Evolutionary conservation across 2,329 filamentous ascomycete genomes (phyloP), one percentile per base, ranked within the genome.

Genomic region (Stagonosporopsis rhizophila): DNA sequence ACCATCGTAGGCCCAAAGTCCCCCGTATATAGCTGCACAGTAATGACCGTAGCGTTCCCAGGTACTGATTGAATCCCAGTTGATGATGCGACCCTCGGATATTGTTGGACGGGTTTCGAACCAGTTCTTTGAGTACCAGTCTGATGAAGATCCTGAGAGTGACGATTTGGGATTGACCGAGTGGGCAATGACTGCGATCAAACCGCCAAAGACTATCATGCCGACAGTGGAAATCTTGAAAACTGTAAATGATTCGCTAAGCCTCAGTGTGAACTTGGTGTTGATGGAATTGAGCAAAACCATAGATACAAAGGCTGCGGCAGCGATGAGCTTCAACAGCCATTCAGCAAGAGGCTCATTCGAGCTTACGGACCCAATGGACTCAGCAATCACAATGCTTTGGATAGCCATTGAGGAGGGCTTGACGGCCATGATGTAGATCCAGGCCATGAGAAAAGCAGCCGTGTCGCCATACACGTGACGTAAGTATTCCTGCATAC

Each of bases 361-460:
- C 4, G 58, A 81, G 76, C 1, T 82, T 80, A 77, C 86, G 80
- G 53, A 87, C 44, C 59, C 78, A 50, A 67, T 75, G 3, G 71
- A 77, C 53, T 81, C 74, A 25, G 78, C 80, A 60, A 88, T 88
- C 22, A 88, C 85, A 59, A 88, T 87, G 65, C 82, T 83, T 25
- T 88, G 79, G 42, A 88, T 88, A 9, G 85, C 86, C 56, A 87
- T 79, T 0, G 86, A 87, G 0, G 85, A 85, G 0, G 86, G 86
- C 81, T 87, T 88, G 22, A 87, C 82, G 19, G 83, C 84, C 6
- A 88, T 80, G 50, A 88, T 82, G 83, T 86, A 88, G 0, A 85
- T 85, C 86, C 86, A 89, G 0, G 85, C 85, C 6, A 85, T 84
- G 5, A 88, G 70, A 63, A 87, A 88, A n/a, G 85, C 86, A 44